A percentile compares a stretch with the other conserved stretches of the same genome.
Evolutionary conservation across 202 grass and related monocot genomes (phyloP).

Genomic region (Brachypodium distachyon): DNA sequence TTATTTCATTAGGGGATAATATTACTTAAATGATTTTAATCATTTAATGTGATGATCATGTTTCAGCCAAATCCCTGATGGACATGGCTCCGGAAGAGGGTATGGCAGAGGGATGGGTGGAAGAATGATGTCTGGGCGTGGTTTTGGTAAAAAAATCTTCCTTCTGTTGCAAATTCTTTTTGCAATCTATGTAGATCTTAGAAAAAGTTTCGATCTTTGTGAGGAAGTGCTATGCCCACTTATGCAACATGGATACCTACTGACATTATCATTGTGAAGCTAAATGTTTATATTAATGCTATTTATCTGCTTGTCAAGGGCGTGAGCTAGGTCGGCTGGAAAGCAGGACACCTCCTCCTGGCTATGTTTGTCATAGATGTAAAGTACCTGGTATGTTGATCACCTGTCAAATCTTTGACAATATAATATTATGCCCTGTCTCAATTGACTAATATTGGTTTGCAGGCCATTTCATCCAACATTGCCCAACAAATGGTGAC

Average conservation of each 20-base stretch:
- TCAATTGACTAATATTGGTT: conserved; percentile 13
- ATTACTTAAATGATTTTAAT: conserved; percentile 8
- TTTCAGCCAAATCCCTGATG: conserved; percentile 74
- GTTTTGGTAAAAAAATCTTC: conserved; percentile 67
- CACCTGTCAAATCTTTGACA: background rate
- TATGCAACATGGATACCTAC: background rate
- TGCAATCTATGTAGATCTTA: conserved; percentile 7
- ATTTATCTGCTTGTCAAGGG: conserved; percentile 34
- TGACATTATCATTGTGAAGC: background rate
- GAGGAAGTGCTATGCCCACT: background rate
- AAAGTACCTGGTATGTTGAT: conserved; percentile 83
- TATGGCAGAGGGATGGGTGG: conserved; percentile 84
- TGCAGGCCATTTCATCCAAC: conserved; percentile 97
- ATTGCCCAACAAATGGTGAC: conserved; percentile 97
- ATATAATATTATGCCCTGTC: background rate
- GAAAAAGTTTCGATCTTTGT: background rate
- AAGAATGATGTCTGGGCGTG: conserved; percentile 69
- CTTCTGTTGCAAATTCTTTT: background rate
- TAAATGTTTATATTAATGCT: background rate
- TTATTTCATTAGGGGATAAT: background rate
- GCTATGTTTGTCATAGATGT: conserved; percentile 97
- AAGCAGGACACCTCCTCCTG: conserved; percentile 67
- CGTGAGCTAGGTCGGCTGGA: conserved; percentile 72
- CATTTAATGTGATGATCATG: conserved; percentile 3
- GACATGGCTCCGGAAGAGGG: conserved; percentile 72